Evolutionary conservation across 345 rosid genomes (phyloP), one percentile per base, ranked within the genome.

Genomic region (Schrenkiella parvula): DNA sequence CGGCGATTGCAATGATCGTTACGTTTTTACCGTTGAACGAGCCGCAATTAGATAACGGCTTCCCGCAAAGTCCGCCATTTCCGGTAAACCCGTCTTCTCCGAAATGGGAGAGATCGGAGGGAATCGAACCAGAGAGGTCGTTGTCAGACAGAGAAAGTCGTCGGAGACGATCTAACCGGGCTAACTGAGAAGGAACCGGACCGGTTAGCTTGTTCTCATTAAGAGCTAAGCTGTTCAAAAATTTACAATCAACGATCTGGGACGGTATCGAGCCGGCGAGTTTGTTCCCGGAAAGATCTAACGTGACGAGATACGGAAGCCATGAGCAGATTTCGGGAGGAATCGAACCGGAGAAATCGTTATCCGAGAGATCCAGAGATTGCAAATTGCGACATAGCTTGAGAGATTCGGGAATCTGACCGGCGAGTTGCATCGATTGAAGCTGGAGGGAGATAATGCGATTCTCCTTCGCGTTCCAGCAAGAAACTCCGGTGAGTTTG

Each of bases 381-480:
- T 82, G 86, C 43, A 87, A 75, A 53, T 82, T 81, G 17, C 70
- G 83, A 68, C 91, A 87, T 56, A 80, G 63, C 65, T 83, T 76
- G 52, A 87, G 78, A 2, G 89, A 79, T 44, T 77, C 84, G 0
- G 91, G 91, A 12, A 87, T 66, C 41, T 72, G 67, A 32, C 91
- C 91, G 0, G 80, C 19, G 67, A 87, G 86, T 43, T 64, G 63
- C 78, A 82, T 74, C 8, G 75, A 68, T 1, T 23, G 37, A 15
- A 85, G 85, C 53, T 68, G 65, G 17, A 87, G 54, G 15, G 78
- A 75, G 68, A 83, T 42, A 58, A 87, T 71, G 8, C 91, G 81
- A 73, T 42, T 83, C 78, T 87, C 91, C 59, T 81, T 71, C 8
- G 63, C 68, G 70, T 87, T 85, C 89, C 87, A 84, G 72, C 91